Evolutionary conservation across 495 filamentous ascomycete species (phyloP).

Genomic region (Penicillium bovifimosum): DNA sequence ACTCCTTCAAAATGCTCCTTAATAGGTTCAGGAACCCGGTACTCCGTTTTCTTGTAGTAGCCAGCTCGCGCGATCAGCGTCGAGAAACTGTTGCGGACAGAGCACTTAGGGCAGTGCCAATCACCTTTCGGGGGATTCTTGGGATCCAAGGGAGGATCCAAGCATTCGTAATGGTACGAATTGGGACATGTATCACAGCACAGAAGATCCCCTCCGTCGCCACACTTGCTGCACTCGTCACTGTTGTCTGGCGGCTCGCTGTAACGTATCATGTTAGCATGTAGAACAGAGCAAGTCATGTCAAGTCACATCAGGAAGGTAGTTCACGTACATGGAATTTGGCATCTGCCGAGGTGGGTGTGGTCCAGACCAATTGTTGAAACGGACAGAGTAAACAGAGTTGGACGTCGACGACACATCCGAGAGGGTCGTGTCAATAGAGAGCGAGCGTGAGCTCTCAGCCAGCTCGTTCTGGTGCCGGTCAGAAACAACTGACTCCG

Average conservation of each 20-base stretch:
- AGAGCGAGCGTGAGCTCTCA: conserved; percentile 12
- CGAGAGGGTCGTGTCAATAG: conserved; percentile 15
- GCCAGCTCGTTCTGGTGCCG: not conserved
- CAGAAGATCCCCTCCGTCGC: conserved; percentile 72
- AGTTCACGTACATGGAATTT: conserved; percentile 16
- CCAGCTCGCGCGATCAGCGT: conserved; percentile 54
- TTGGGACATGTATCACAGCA: conserved; percentile 89
- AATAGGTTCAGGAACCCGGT: conserved; percentile 60
- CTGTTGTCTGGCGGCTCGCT: conserved; percentile 59
- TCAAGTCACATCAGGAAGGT: not conserved
- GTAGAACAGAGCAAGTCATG: not conserved
- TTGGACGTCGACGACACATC: conserved; percentile 12
- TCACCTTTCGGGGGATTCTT: conserved; percentile 61
- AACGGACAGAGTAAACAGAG: conserved; percentile 12
- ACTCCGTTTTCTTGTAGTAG: conserved; percentile 63
- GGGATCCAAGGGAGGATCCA: conserved; percentile 68
- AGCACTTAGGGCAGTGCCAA: conserved; percentile 81
- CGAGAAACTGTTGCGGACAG: conserved; percentile 51
- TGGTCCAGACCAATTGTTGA: conserved; percentile 9
- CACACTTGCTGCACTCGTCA: conserved; percentile 80
- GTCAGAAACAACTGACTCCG: not conserved
- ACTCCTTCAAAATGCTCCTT: conserved; percentile 49
- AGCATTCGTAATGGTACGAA: conserved; percentile 81
- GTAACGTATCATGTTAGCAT: conserved; percentile 15
- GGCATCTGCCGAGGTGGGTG: conserved; percentile 15